These are phyloP conservation scores for Ilex aquifolium DNA, from an alignment of 257 asterid species.

Conservation along the genomic window DNA sequence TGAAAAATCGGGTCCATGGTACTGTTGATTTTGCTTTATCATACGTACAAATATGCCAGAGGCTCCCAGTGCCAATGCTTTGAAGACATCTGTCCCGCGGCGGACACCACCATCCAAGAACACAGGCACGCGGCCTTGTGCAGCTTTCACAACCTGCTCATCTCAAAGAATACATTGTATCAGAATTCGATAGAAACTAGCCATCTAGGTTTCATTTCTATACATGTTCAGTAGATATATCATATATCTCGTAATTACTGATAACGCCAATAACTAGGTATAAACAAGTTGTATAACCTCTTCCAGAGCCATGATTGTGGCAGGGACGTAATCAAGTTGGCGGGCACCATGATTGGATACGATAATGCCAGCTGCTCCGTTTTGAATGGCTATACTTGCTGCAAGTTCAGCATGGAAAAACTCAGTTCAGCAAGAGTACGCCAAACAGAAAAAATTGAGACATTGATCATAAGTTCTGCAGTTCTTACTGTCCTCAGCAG, in stretches of 20 bases:
- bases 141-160: slow-evolving; percentile 1
- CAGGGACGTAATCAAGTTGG: slow-evolving; percentile 13
- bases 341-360: slow-evolving; percentile 16
- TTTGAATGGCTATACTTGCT: slow-evolving; percentile 8
- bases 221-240: no score
- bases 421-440: neutral
- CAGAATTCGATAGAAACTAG: no score
- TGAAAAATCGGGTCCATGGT: no score
- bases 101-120: slow-evolving; percentile 5
- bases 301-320: slow-evolving; percentile 11
- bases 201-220: no score
- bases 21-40: neutral
- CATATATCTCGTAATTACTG: no score
- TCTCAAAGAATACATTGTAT: no score
- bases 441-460: neutral
- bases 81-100: slow-evolving; percentile 1
- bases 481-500: slow-evolving; percentile 6
- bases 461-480: neutral
- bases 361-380: slow-evolving; percentile 6
- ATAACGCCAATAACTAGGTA: no score
- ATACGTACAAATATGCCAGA: slow-evolving; percentile 2
- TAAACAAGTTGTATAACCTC: slow-evolving; percentile 1
- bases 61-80: slow-evolving; percentile 5
- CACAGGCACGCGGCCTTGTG: slow-evolving; percentile 1
- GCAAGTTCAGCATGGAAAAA: neutral